Conservation (phyloP, 805 yeast species). For the Saccharomycopsis sp. region DNA sequence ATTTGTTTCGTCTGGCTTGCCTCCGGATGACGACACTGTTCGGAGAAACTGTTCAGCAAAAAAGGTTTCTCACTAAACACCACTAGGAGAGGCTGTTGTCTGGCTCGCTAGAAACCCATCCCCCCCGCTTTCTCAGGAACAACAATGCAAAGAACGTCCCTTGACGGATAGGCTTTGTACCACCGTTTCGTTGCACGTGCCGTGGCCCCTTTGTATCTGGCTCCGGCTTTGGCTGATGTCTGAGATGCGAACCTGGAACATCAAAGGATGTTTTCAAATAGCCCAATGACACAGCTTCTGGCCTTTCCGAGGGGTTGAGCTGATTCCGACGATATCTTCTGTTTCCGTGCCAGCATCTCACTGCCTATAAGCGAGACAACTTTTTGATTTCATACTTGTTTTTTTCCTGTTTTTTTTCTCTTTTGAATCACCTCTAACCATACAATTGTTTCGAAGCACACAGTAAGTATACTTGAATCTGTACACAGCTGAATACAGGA, state of each 20-base stretch:
- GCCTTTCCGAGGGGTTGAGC: neutral
- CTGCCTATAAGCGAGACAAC: neutral
- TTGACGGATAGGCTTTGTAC: neutral
- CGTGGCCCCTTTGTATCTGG: neutral
- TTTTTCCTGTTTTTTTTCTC: no score
- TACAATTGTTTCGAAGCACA: no score
- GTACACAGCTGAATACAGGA: neutral
- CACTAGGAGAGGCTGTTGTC: no score
- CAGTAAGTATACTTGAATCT: neutral
- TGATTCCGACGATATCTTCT: no score
- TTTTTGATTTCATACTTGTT: no score
- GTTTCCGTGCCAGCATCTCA: neutral
- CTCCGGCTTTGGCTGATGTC: no score
- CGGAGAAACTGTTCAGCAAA: neutral
- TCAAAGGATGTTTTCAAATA: neutral
- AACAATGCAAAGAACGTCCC: no score
- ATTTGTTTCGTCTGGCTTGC: neutral
- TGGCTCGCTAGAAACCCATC: no score
- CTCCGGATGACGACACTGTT: neutral
- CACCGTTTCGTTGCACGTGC: neutral
- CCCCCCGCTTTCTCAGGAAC: no score
- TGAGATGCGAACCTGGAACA: neutral
- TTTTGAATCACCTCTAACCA: no score
- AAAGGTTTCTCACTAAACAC: no score
- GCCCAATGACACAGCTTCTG: neutral